Conservation (phyloP, 2,329 filamentous ascomycete genomes). For the Penicillium polonicum region DNA sequence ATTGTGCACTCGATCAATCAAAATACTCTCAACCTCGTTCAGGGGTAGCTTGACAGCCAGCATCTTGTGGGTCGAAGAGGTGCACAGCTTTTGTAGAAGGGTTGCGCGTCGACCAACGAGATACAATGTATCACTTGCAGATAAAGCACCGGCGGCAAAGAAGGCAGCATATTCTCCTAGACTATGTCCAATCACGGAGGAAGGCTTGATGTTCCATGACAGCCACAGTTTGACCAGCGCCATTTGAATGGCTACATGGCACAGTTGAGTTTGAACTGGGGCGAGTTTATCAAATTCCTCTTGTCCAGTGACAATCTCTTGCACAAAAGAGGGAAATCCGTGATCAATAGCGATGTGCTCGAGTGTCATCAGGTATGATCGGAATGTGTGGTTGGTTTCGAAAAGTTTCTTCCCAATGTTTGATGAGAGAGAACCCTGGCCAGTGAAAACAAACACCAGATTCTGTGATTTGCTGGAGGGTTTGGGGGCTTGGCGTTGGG, state of each 20-base stretch:
- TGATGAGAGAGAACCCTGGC: neutral
- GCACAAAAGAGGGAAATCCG: neutral
- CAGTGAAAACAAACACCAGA: neutral
- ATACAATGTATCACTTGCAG: conserved; percentile 25
- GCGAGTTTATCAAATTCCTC: neutral
- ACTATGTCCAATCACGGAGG: conserved; percentile 30
- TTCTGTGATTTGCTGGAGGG: neutral
- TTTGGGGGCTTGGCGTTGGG: neutral
- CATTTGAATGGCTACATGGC: conserved; percentile 11
- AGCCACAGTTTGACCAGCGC: conserved; percentile 18
- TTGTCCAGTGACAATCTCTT: neutral
- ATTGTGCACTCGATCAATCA: neutral
- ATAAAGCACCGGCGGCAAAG: conserved; percentile 26
- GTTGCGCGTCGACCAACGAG: conserved; percentile 29
- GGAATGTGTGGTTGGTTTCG: neutral
- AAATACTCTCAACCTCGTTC: neutral
- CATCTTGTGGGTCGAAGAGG: conserved; percentile 16
- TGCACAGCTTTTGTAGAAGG: conserved; percentile 23
- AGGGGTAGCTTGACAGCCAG: neutral
- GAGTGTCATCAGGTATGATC: neutral
- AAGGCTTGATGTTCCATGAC: conserved; percentile 21
- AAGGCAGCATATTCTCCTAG: conserved; percentile 36
- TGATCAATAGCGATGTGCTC: neutral
- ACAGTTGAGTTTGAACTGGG: neutral
- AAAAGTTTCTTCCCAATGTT: neutral